Percentiles rank a stretch among this genome's conserved stretches.
Evolutionary conservation across 352 stramenopile genomes (phyloP).

Genomic region (Globisporangium acanthophoron): DNA sequence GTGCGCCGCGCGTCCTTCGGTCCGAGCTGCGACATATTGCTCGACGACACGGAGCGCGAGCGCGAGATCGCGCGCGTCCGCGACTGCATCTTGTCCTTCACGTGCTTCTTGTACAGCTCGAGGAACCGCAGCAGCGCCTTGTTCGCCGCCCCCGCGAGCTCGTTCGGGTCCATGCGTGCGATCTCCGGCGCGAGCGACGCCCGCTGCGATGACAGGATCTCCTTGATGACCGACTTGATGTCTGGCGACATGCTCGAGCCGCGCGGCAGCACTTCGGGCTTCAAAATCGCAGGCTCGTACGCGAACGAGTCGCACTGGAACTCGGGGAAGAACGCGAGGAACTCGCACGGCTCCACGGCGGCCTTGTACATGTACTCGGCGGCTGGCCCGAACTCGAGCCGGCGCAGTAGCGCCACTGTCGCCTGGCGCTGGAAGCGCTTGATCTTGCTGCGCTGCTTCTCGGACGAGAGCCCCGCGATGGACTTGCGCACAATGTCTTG

Average conservation of each 20-base stretch:
- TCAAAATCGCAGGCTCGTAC: constrained; percentile 78
- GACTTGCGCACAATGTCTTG: constrained; percentile 83
- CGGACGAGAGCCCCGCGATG: constrained; percentile 54
- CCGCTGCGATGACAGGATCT: constrained; percentile 47
- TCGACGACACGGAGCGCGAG: constrained; percentile 28
- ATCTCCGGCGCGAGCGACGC: constrained; percentile 50
- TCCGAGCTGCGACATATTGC: constrained; percentile 8
- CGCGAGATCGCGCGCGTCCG: constrained; percentile 33
- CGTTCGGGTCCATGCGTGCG: constrained; percentile 41
- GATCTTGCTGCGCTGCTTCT: constrained; percentile 87
- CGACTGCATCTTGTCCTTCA: constrained; percentile 60
- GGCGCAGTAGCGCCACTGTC: constrained; percentile 65
- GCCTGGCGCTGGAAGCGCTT: constrained; percentile 86
- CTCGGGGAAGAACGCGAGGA: constrained; percentile 84
- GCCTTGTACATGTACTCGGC: constrained; percentile 85
- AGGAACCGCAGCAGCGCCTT: constrained; percentile 82
- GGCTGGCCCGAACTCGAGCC: constrained; percentile 73
- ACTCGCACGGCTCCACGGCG: constrained; percentile 80
- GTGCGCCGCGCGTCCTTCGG: constrained; percentile 69
- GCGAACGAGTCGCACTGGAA: constrained; percentile 76
- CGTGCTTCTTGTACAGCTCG: constrained; percentile 75
- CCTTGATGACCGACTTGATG: constrained; percentile 72
- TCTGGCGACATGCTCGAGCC: constrained; percentile 67
- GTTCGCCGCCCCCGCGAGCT: constrained; percentile 51
- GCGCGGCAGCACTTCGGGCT: constrained; percentile 76